Base-by-base conservation (phyloP, 1,284 basidiomycete genomes). In the Xerocomus amazonicus region DNA sequence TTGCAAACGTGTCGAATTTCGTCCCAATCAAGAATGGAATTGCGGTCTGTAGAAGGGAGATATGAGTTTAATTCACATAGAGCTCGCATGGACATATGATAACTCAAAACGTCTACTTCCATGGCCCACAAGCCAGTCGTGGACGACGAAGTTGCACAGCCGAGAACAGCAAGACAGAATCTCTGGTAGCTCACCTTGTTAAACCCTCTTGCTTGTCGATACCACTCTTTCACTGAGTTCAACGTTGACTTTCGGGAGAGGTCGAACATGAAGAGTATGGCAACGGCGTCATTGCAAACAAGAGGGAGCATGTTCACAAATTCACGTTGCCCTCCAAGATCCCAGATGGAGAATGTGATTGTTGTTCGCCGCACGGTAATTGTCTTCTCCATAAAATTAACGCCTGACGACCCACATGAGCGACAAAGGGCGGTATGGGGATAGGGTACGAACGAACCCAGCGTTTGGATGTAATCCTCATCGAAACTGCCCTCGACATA, bases 251-350 rank as follows among this genome's bases (percentile, higher is more conserved):
- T 98, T 60, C 96, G 83, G 50, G 92, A 92, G 43, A 99, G 79
- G 74, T 99, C 96, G 69, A 99, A 99, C 96, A 98, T 98, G 84
- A 98, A 99, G 36, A 99, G 78, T 65, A 99, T 97, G 29, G 96
- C 96, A 43, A 98, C 93, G 9, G 96, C 95, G 63, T 98, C 96
- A 66, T 99, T 98, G 72, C 92, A 97, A 51, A 98, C 96, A 42
- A 98, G 80, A 9, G 96, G 96, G 32, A 98, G 77, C 96, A 98
- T 98, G 71, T 97, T 97, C 59, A 98, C 95, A 69, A 99, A 98
- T 70, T 98, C 96, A 50, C 96, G 79, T 69, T 98, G 95, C 31
- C 95, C 94, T 58, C 96, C 96, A 41, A 99, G 76, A 78, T 98
- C 96, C 96, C 96, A 98, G 70, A 99, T 97, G 59, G 93, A 97